phyloP scores from a whole-genome alignment of 2,329 filamentous ascomycete species.

The Sphaerulina vaccinii region DNA sequence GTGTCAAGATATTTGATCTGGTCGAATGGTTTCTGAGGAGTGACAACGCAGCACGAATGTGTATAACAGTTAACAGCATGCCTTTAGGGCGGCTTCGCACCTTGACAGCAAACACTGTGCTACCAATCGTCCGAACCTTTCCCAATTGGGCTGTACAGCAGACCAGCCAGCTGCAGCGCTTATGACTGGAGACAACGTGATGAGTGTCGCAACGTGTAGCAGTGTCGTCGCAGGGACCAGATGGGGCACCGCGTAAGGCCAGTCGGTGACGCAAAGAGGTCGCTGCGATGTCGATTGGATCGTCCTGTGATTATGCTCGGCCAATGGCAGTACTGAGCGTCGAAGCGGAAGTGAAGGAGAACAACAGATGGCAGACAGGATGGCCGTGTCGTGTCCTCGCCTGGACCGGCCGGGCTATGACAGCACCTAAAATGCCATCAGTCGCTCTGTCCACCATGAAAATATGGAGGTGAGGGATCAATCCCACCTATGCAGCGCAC shows the following conservation, averaged over 20 bases:
- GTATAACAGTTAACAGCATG: conserved; percentile 17
- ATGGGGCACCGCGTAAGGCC: too few species aligned
- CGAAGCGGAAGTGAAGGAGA: conserved; percentile 5
- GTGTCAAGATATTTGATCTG: neutral
- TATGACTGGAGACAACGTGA: too few species aligned
- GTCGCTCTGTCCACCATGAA: conserved; percentile 14
- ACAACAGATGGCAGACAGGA: conserved; percentile 5
- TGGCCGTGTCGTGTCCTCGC: too few species aligned
- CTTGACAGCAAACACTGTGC: conserved; percentile 8
- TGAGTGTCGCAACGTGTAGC: too few species aligned
- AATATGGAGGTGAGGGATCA: conserved; percentile 10
- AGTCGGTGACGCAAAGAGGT: too few species aligned
- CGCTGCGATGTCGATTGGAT: too few species aligned
- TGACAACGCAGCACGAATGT: neutral
- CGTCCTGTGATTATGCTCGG: too few species aligned
- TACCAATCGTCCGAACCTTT: conserved; percentile 4
- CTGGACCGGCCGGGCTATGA: neutral
- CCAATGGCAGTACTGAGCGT: too few species aligned
- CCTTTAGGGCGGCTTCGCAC: conserved; percentile 15
- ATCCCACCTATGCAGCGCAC: conserved; percentile 23
- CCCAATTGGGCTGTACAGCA: too few species aligned
- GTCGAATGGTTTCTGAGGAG: neutral
- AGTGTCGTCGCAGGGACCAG: too few species aligned
- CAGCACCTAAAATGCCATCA: conserved; percentile 24
- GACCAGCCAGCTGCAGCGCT: too few species aligned